Conservation (phyloP, 148 eudicot genomes). For the Camellia sinensis region DNA sequence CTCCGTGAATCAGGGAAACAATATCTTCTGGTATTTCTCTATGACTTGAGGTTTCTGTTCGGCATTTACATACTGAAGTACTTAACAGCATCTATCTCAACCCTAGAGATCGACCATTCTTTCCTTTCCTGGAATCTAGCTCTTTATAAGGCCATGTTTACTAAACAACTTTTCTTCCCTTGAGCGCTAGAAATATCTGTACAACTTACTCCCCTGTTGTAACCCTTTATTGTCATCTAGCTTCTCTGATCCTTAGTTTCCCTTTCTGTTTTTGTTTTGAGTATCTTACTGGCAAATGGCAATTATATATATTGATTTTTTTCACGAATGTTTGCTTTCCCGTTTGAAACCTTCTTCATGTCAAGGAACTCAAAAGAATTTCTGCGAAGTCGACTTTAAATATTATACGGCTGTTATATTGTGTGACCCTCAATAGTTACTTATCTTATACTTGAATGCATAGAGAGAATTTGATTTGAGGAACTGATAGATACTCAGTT, state of each 20-base stretch:
- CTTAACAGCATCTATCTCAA: background rate
- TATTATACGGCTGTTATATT: background rate
- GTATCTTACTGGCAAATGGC: background rate
- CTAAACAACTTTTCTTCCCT: background rate
- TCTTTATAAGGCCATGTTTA: background rate
- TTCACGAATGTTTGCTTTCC: background rate
- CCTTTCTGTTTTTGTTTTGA: background rate
- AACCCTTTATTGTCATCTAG: background rate
- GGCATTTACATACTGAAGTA: background rate
- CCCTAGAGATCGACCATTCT: background rate
- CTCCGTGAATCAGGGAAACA: slow-evolving; percentile 4
- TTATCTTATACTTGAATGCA: background rate
- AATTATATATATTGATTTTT: background rate
- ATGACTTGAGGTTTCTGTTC: slow-evolving; percentile 6
- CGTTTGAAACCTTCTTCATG: background rate
- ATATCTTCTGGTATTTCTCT: background rate
- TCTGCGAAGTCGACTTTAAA: background rate
- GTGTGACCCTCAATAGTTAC: background rate
- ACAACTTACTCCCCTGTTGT: background rate
- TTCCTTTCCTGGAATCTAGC: background rate
- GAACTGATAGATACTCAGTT: background rate
- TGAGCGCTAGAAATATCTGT: background rate
- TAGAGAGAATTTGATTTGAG: background rate
- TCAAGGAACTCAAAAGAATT: background rate
- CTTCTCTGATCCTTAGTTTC: background rate